Conservation (phyloP, 176 grass and related monocot species). For the Stipa capillata region DNA sequence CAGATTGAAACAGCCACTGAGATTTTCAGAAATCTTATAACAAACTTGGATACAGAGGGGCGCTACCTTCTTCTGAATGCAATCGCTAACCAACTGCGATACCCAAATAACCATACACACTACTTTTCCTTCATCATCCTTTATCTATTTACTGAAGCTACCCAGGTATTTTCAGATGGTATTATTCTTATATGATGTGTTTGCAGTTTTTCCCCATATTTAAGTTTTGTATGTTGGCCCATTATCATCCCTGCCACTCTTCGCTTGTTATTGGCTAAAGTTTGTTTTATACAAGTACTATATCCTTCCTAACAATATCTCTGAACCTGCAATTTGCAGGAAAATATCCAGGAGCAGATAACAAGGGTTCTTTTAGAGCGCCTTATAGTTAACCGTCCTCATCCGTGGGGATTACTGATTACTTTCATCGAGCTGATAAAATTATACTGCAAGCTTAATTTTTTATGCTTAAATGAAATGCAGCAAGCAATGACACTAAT, state of each 20-base stretch:
- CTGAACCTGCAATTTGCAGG: conserved; percentile 26
- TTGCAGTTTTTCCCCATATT: not conserved
- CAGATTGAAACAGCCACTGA: conserved; percentile 64
- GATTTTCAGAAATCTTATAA: conserved; percentile 56
- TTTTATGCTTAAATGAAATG: not conserved
- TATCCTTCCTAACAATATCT: not conserved
- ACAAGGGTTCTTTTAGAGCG: conserved; percentile 72
- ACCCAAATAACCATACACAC: conserved; percentile 85
- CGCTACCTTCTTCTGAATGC: conserved; percentile 82
- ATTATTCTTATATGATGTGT: not conserved
- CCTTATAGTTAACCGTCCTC: conserved; percentile 74
- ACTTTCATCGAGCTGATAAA: conserved; percentile 91
- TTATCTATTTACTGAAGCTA: conserved; percentile 67
- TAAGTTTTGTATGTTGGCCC: not conserved
- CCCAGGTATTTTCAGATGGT: conserved; percentile 27
- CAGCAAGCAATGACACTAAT: not conserved
- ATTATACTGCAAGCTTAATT: conserved; percentile 9
- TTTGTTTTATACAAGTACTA: not conserved
- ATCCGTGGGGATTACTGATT: conserved; percentile 83
- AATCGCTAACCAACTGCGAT: conserved; percentile 74
- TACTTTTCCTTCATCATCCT: conserved; percentile 84
- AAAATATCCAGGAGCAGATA: conserved; percentile 79
- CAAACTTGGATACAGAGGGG: conserved; percentile 76
- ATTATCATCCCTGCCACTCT: not conserved
- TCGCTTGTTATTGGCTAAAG: not conserved